These are phyloP conservation scores for Fusarium circinatum DNA, from an alignment of 2,329 filamentous ascomycete genomes.

Conservation along the genomic window DNA sequence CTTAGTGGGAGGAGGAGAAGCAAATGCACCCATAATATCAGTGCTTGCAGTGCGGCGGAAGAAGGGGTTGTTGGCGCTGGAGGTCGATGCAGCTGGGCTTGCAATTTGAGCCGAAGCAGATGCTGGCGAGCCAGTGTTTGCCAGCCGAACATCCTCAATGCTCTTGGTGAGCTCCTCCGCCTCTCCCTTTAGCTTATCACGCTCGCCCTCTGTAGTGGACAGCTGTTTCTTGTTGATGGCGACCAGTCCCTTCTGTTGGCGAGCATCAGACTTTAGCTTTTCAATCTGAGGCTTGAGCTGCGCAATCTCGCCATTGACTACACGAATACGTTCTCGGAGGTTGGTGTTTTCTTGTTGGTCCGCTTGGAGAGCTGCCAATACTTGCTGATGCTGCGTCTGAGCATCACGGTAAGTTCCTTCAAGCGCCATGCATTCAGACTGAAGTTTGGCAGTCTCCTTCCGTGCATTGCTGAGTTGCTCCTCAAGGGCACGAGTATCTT, in stretches of 20 bases:
- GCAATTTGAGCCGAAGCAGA: conserved; percentile 62
- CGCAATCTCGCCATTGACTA: conserved; percentile 82
- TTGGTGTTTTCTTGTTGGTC: conserved; percentile 89
- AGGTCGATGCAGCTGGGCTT: conserved; percentile 75
- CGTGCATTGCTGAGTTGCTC: conserved; percentile 81
- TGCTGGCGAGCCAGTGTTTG: conserved; percentile 61
- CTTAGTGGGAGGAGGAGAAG: conserved; percentile 56
- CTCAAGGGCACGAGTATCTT: conserved; percentile 84
- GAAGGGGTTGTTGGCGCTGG: conserved; percentile 93
- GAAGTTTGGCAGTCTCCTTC: conserved; percentile 84
- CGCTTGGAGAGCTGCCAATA: conserved; percentile 77
- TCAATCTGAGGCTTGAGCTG: conserved; percentile 91
- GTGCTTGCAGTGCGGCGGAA: conserved; percentile 78
- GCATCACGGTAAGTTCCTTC: conserved; percentile 85
- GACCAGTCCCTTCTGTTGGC: conserved; percentile 94
- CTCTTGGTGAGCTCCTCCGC: conserved; percentile 74
- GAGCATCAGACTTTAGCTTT: conserved; percentile 89
- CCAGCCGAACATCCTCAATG: conserved; percentile 67
- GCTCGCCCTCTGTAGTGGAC: conserved; percentile 86
- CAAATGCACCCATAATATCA: conserved; percentile 66
- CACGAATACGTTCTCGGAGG: conserved; percentile 87
- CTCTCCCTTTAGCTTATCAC: conserved; percentile 87
- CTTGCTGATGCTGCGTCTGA: conserved; percentile 82
- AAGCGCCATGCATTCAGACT: conserved; percentile 83
- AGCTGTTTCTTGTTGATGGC: conserved; percentile 99